Percentiles rank a stretch among this genome's conserved stretches.
phyloP scores from a whole-genome alignment of 768 basidiomycete species.

The Fomitopsis pulvina region DNA sequence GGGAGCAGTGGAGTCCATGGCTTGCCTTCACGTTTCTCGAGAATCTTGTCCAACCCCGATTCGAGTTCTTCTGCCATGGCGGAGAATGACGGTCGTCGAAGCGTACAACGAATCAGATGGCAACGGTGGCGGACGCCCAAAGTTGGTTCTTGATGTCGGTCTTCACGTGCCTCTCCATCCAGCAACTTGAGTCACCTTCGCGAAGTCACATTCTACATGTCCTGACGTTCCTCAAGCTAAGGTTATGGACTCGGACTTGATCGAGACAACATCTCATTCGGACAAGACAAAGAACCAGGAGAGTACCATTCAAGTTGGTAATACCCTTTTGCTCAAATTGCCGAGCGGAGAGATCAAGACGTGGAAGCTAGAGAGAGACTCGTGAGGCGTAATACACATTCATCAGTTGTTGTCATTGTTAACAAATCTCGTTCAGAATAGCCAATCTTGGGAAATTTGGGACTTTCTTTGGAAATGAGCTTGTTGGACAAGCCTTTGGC shows the following conservation, averaged over 20 bases:
- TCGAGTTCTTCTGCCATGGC: slow-evolving; percentile 15
- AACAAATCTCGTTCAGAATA: slow-evolving; percentile 35
- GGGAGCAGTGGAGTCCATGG: slow-evolving; percentile 36
- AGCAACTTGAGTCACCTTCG: slow-evolving; percentile 4
- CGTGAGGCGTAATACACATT: slow-evolving; percentile 46
- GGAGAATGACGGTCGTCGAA: slow-evolving; percentile 4
- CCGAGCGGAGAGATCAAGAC: slow-evolving; percentile 78
- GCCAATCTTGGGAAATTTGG: slow-evolving; percentile 83
- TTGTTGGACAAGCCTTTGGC: slow-evolving; percentile 82
- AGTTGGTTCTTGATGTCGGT: too few relatives aligned
- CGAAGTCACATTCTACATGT: too few relatives aligned
- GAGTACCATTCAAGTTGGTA: slow-evolving; percentile 51
- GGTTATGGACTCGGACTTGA: slow-evolving; percentile 22
- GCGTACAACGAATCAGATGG: neutral
- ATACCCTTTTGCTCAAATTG: slow-evolving; percentile 72
- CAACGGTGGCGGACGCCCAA: too few relatives aligned
- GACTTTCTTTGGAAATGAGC: slow-evolving; percentile 67
- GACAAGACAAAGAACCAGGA: slow-evolving; percentile 6
- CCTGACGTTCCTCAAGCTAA: too few relatives aligned
- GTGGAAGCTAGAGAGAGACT: slow-evolving; percentile 63
- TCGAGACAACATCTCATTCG: slow-evolving; percentile 17
- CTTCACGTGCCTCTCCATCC: too few relatives aligned
- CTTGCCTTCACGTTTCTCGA: slow-evolving; percentile 24
- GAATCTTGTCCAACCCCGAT: slow-evolving; percentile 24
- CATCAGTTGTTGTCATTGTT: neutral